Evolutionary conservation across 306 rosid genomes (phyloP), one percentile per base, ranked within the genome.

Genomic region (Citrullus amarus): DNA sequence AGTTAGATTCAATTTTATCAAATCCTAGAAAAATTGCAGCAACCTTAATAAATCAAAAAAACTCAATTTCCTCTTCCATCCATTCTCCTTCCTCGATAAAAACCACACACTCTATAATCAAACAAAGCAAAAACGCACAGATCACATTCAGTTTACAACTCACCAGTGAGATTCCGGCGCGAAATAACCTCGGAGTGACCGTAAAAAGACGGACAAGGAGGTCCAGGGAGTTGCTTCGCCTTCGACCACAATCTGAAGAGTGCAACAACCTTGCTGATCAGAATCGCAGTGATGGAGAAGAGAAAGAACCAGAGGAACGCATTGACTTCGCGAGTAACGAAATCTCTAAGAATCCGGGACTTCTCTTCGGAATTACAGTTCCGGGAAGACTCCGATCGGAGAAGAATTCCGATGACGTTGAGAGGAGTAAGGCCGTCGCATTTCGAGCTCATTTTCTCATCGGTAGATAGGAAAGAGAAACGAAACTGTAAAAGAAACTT

Each of bases 261-360:
- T 17, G 15, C 77, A 51, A 81, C 36, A 32, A 93, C 66, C 55
- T 84, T 86, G 8, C 30, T 38, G 78, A 90, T 73, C 83, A 87
- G 62, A 36, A 93, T 78, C 34, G 79, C 66, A 3, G 93, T 91
- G 86, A 86, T 58, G 6, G 80, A 53, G 75, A 91, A 18, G 55
- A 91, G 89, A 34, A 79, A 78, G 28, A 88, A 10, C 98, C 98
- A 93, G 0, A 90, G 86, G 71, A 91, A 88, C 0, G 93, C 98
- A 69, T 91, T 93, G 93, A 91, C 43, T 34, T 93, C 98, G 38
- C 92, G 57, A n/a, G 81, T 51, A 11, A 83, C 90, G 3, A 88
- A 73, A 82, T 93, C 97, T 13, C 57, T 79, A 46, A 93, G 51
- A 44, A 87, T 75, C 12, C 83, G 65, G 22, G 87, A 79, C 34